Conservation (phyloP, 2,329 filamentous ascomycete species). For the Cryphonectria naterciae region DNA sequence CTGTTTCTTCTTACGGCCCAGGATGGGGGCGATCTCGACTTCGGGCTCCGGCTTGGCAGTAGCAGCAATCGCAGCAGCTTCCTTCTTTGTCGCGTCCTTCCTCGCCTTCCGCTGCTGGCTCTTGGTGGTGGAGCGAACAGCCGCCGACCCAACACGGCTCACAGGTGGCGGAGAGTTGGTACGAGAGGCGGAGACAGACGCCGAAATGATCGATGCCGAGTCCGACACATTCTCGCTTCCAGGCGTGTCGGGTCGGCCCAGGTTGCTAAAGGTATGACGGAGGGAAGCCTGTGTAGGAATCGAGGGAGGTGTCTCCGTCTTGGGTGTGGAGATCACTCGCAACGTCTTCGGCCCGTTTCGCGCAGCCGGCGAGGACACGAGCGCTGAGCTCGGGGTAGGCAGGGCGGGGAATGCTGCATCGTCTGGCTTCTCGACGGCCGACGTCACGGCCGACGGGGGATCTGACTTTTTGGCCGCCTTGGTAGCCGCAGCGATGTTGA, state of each 20-base stretch:
- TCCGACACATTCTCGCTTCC: constrained; percentile 73
- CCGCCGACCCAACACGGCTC: constrained; percentile 68
- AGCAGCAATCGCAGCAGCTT: constrained; percentile 57
- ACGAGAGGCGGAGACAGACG: constrained; percentile 68
- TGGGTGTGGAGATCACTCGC: constrained; percentile 70
- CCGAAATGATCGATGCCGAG: constrained; percentile 73
- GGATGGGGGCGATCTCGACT: constrained; percentile 68
- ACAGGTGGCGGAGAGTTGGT: constrained; percentile 70
- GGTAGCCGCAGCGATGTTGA: constrained; percentile 56
- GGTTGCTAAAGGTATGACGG: constrained; percentile 46
- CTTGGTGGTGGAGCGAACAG: constrained; percentile 72
- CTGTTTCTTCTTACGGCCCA: constrained; percentile 83
- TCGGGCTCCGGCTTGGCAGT: constrained; percentile 55
- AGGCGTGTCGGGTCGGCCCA: constrained; percentile 70
- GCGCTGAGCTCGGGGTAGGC: constrained; percentile 51
- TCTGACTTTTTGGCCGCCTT: constrained; percentile 43
- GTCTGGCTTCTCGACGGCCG: constrained; percentile 40
- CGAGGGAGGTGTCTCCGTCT: constrained; percentile 56
- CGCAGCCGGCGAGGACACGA: constrained; percentile 56
- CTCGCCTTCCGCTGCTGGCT: constrained; percentile 79
- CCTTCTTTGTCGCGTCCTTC: constrained; percentile 68
- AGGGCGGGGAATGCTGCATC: constrained; percentile 56
- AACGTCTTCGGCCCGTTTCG: constrained; percentile 65
- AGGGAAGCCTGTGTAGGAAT: constrained; percentile 44
- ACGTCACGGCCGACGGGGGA: constrained; percentile 34